These are phyloP conservation scores for Gossypium herbaceum DNA, from an alignment of 345 rosid species.

Conservation along the genomic window DNA sequence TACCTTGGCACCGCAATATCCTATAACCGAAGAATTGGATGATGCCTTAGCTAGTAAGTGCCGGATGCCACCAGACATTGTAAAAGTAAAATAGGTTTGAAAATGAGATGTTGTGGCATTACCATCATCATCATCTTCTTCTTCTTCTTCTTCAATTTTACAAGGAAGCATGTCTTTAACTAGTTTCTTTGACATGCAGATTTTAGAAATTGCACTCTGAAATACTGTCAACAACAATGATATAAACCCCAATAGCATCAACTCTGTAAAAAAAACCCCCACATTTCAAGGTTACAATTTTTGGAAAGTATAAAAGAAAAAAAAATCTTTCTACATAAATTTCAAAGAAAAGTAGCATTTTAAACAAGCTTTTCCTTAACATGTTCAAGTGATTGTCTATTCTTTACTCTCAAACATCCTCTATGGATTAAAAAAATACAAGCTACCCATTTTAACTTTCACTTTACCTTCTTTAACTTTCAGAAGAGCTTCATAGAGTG, in stretches of 20 bases:
- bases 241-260: conserved; percentile 78
- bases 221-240: conserved; percentile 57
- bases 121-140: background rate
- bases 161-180: conserved; percentile 49
- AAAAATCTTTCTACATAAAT: background rate
- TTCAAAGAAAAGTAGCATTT: background rate
- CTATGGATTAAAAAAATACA: background rate
- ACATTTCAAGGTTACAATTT: background rate
- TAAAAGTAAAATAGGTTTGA: conserved; percentile 27
- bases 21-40: conserved; percentile 19
- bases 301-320: background rate
- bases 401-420: background rate
- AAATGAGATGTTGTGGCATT: conserved; percentile 36
- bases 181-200: conserved; percentile 33
- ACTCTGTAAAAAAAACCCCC: conserved; percentile 34
- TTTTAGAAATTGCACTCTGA: conserved; percentile 37
- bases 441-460: background rate
- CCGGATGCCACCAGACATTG: conserved; percentile 34
- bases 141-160: background rate
- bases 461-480: conserved; percentile 78
- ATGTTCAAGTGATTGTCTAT: too few species aligned
- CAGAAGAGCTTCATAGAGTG: conserved; percentile 77
- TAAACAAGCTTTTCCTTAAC: background rate
- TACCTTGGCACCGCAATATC: conserved; percentile 57
- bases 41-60: conserved; percentile 48